These are phyloP conservation scores for Aspergillus neotritici DNA, from an alignment of 2,329 filamentous ascomycete species.

Conservation along the genomic window DNA sequence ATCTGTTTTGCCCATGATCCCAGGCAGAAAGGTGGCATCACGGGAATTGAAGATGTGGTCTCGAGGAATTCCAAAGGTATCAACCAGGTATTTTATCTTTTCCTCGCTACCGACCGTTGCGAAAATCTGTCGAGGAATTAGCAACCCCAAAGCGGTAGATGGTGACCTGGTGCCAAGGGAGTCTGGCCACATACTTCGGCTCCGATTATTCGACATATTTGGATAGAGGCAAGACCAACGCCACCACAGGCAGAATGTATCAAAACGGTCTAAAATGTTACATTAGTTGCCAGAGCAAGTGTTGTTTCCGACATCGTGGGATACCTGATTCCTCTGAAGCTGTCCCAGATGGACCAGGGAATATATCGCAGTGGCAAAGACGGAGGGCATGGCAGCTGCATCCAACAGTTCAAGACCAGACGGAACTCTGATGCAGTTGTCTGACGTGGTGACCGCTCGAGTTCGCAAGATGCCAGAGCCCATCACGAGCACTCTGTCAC, in stretches of 20 bases:
- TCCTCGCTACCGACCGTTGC: conserved; percentile 12
- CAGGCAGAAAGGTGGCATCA: conserved; percentile 8
- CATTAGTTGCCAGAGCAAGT: not conserved
- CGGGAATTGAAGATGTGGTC: conserved; percentile 18
- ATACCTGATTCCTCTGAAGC: conserved; percentile 18
- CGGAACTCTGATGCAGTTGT: conserved; percentile 8
- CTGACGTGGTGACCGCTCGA: not conserved
- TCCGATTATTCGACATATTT: conserved; percentile 14
- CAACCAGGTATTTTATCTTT: conserved; percentile 15
- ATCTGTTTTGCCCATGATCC: conserved; percentile 7
- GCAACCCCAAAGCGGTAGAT: not conserved
- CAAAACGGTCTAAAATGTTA: conserved; percentile 13
- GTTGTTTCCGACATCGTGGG: no score
- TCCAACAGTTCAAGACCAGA: conserved; percentile 10
- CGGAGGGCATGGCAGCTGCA: conserved; percentile 12
- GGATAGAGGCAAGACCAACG: conserved; percentile 19
- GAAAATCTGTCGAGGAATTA: conserved; percentile 12
- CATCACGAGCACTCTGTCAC: conserved; percentile 26
- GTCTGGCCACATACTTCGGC: conserved; percentile 7
- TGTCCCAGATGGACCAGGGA: conserved; percentile 17
- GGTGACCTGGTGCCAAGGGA: no score
- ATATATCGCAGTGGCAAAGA: conserved; percentile 15
- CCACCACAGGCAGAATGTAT: conserved; percentile 20
- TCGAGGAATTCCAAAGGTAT: conserved; percentile 11
- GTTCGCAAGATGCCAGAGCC: conserved; percentile 8